phyloP scores from a whole-genome alignment of 495 filamentous ascomycete species.

The Staphylotrichum tortipilum region DNA sequence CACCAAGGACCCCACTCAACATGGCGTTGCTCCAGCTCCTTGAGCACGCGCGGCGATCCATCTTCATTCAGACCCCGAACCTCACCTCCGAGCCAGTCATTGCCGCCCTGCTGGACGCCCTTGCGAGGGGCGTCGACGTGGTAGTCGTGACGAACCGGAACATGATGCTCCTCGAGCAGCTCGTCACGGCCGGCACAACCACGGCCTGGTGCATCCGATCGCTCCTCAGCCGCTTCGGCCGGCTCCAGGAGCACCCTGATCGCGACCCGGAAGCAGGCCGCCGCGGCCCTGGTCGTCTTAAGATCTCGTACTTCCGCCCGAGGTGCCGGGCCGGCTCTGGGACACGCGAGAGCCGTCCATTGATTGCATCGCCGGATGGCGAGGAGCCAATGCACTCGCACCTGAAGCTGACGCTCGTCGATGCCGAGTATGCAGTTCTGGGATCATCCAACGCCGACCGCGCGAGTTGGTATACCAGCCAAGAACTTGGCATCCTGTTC shows the following conservation, averaged over 20 bases:
- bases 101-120: conserved; percentile 41
- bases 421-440: conserved; percentile 50
- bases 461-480: conserved; percentile 67
- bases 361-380: not conserved
- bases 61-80: conserved; percentile 66
- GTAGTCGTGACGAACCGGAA: conserved; percentile 52
- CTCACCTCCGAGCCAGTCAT: conserved; percentile 53
- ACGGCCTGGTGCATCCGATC: conserved; percentile 49
- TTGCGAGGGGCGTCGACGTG: conserved; percentile 54
- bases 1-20: conserved; percentile 61
- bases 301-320: conserved; percentile 42
- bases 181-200: conserved; percentile 59
- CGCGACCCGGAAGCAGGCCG: conserved; percentile 26
- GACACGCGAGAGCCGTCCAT: not conserved
- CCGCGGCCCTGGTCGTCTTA: conserved; percentile 30
- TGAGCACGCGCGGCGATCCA: conserved; percentile 37
- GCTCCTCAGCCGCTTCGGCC: conserved; percentile 40
- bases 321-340: not conserved
- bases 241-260: conserved; percentile 7
- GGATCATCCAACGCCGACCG: conserved; percentile 72
- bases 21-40: conserved; percentile 48
- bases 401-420: conserved; percentile 59
- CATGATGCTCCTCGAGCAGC: conserved; percentile 68
- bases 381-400: conserved; percentile 59
- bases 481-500: conserved; percentile 65